These are phyloP conservation scores for Fusarium globosum DNA, from an alignment of 2,329 filamentous ascomycete genomes.

Conservation along the genomic window DNA sequence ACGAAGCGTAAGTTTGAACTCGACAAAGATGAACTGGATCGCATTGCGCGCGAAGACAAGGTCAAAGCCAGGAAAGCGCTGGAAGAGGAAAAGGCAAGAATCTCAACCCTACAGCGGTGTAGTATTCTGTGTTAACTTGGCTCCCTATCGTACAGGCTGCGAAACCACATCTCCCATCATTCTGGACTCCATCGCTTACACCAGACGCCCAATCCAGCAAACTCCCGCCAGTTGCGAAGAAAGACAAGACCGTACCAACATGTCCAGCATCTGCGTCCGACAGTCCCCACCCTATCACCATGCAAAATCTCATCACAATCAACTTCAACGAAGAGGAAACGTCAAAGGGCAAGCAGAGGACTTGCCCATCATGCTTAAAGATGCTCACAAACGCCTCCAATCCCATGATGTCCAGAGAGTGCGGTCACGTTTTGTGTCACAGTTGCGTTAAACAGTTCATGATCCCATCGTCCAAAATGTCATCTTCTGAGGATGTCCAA, in stretches of 20 bases:
- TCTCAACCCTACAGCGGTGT: neutral
- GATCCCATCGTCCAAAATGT: constrained; percentile 61
- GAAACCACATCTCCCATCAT: constrained; percentile 80
- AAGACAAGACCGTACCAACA: constrained; percentile 73
- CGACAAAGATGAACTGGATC: constrained; percentile 79
- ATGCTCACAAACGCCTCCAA: constrained; percentile 83
- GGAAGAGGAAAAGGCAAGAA: constrained; percentile 74
- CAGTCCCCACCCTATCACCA: constrained; percentile 77
- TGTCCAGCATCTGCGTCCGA: constrained; percentile 80
- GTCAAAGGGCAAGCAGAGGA: constrained; percentile 55
- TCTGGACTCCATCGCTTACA: constrained; percentile 91
- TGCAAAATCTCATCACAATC: constrained; percentile 81
- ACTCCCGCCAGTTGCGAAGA: constrained; percentile 67
- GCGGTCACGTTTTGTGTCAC: constrained; percentile 91
- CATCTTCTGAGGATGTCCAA: constrained; percentile 59
- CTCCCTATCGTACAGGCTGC: constrained; percentile 57
- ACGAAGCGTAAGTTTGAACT: constrained; percentile 79
- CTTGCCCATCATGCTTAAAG: constrained; percentile 90
- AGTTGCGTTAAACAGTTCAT: constrained; percentile 88
- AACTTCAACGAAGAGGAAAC: constrained; percentile 78
- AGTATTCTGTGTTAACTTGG: constrained; percentile 29
- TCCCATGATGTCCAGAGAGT: constrained; percentile 85
- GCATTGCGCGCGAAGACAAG: constrained; percentile 76
- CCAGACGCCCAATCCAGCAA: constrained; percentile 63
- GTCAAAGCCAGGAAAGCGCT: constrained; percentile 76